A percentile compares a stretch with the other conserved stretches of the same genome.
phyloP scores from a whole-genome alignment of 495 filamentous ascomycete species.

The Astrocystis sublimbata region DNA sequence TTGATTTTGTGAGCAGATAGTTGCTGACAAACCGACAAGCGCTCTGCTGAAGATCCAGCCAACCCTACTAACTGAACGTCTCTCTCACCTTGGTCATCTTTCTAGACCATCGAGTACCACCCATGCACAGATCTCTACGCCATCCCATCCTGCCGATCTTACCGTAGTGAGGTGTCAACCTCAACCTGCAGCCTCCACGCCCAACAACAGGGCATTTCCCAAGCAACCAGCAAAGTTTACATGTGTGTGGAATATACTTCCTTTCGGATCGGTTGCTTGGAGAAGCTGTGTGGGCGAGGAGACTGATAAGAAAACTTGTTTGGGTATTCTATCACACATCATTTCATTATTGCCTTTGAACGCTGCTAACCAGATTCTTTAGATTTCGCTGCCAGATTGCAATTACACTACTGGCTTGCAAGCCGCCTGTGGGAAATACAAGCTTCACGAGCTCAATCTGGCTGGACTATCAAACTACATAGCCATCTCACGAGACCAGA shows the following conservation, averaged over 20 bases:
- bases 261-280: constrained; percentile 4
- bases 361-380: not conserved
- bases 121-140: not conserved
- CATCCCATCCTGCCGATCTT: not conserved
- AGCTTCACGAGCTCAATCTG: not conserved
- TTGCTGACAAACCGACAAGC: not conserved
- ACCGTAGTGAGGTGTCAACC: not conserved
- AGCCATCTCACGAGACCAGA: not conserved
- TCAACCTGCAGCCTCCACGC: not conserved
- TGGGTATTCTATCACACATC: not conserved
- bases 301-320: not conserved
- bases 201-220: not conserved
- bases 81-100: not conserved
- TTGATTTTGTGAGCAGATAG: too few species aligned
- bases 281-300: not conserved
- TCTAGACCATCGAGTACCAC: not conserved
- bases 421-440: not conserved
- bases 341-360: too few species aligned
- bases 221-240: not conserved
- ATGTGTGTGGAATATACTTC: not conserved
- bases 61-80: not conserved
- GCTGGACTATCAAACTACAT: constrained; percentile 5
- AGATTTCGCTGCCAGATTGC: not conserved
- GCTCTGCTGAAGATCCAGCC: not conserved
- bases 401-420: constrained; percentile 5